These are phyloP conservation scores for Aschersonia sp. DNA, from an alignment of 2,329 filamentous ascomycete species.

Conservation along the genomic window DNA sequence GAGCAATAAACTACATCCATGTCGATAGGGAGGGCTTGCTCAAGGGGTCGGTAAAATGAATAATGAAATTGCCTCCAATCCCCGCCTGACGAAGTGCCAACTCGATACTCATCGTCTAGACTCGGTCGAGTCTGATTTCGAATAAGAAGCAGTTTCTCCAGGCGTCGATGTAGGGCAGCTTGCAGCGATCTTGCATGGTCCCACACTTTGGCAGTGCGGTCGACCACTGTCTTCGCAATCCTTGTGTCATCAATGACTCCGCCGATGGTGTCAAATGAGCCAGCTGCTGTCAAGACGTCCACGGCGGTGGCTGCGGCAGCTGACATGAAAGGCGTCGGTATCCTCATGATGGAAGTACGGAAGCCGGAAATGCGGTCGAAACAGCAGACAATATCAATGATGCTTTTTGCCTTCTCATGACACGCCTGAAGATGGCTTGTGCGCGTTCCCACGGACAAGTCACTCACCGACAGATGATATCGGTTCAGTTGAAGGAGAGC, in stretches of 20 bases:
- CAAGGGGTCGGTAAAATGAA: constrained; percentile 21
- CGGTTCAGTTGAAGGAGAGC: constrained; percentile 51
- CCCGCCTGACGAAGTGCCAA: constrained; percentile 10
- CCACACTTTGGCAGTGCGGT: constrained; percentile 44
- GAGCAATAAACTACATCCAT: constrained; percentile 22
- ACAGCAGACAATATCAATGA: constrained; percentile 31
- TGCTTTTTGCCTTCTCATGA: constrained; percentile 33
- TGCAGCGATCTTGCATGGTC: constrained; percentile 37
- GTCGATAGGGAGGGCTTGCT: constrained; percentile 18
- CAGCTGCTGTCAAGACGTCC: constrained; percentile 50
- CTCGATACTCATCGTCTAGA: constrained; percentile 14
- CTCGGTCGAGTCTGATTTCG: constrained; percentile 15
- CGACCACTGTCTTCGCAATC: constrained; percentile 36
- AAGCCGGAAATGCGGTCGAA: constrained; percentile 22
- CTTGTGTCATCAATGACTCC: constrained; percentile 38
- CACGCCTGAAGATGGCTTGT: constrained; percentile 31
- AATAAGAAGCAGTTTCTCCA: constrained; percentile 19
- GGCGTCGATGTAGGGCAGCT: constrained; percentile 26
- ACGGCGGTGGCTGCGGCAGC: constrained; percentile 47
- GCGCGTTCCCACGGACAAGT: constrained; percentile 24
- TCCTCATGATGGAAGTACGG: constrained; percentile 16
- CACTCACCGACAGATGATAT: constrained; percentile 28
- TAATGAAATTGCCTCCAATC: constrained; percentile 16
- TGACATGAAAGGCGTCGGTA: constrained; percentile 47
- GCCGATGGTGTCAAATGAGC: constrained; percentile 33